Conservation (phyloP, 257 asterid genomes). For the Linderniella brevidens region DNA sequence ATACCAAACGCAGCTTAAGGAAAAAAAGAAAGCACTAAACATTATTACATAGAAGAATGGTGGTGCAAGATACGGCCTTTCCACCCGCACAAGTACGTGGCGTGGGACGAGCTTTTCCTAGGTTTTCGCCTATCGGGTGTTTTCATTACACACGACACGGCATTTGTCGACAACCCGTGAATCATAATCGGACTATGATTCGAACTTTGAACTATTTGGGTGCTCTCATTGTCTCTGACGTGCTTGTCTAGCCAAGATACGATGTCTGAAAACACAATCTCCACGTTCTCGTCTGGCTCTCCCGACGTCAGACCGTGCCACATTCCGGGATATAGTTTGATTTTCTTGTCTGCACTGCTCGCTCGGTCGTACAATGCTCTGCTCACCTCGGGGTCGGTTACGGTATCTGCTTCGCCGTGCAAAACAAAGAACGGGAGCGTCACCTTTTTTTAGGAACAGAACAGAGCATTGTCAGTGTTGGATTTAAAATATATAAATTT, state of each 20-base stretch:
- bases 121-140: too few species aligned
- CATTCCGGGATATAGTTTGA: conserved; percentile 78
- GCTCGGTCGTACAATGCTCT: conserved; percentile 55
- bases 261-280: conserved; percentile 60
- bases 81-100: too few species aligned
- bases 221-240: conserved; percentile 4
- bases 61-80: too few species aligned
- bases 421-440: conserved; percentile 64
- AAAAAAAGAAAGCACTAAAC: too few species aligned
- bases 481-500: background rate
- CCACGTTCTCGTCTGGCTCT: conserved; percentile 25
- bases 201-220: background rate
- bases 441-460: conserved; percentile 15
- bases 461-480: too few species aligned
- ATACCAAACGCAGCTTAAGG: too few species aligned
- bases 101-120: too few species aligned
- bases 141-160: too few species aligned
- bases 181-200: too few species aligned
- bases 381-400: conserved; percentile 87
- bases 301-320: conserved; percentile 38
- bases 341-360: conserved; percentile 64
- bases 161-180: too few species aligned
- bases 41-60: too few species aligned
- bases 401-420: conserved; percentile 82
- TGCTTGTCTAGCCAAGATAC: conserved; percentile 65